These are phyloP conservation scores for Heteromeles arbutifolia DNA, from an alignment of 306 rosid species.

Conservation along the genomic window DNA sequence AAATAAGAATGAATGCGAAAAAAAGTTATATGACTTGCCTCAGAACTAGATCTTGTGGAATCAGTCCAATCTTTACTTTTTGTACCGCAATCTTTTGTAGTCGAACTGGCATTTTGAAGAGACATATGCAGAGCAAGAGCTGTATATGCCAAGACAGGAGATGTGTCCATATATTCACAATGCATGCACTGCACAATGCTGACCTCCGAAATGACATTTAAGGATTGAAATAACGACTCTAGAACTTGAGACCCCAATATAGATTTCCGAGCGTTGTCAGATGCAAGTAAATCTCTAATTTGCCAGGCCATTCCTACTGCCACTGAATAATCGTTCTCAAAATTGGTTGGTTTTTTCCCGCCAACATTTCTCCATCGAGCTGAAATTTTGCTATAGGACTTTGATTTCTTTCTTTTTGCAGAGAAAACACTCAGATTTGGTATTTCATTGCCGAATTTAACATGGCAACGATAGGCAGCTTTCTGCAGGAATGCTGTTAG, in stretches of 20 bases:
- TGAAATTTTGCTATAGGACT: constrained; percentile 42
- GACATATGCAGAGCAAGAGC: constrained; percentile 64
- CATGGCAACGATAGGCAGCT: constrained; percentile 73
- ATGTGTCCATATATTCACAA: constrained; percentile 47
- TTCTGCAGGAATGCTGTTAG: constrained; percentile 58
- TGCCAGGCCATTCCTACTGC: constrained; percentile 87
- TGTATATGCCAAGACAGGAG: constrained; percentile 68
- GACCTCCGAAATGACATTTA: constrained; percentile 65
- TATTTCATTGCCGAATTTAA: constrained; percentile 59
- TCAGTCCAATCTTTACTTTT: constrained; percentile 7
- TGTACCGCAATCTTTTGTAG: too few species aligned
- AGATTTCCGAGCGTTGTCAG: constrained; percentile 47
- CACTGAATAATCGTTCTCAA: constrained; percentile 73
- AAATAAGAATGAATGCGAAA: background rate
- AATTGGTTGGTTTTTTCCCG: constrained; percentile 36
- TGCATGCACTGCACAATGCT: constrained; percentile 59
- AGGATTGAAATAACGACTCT: constrained; percentile 44
- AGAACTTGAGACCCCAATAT: constrained; percentile 48
- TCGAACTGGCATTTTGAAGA: constrained; percentile 26
- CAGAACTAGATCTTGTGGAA: constrained; percentile 37
- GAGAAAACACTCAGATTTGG: constrained; percentile 38
- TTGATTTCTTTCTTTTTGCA: constrained; percentile 40
- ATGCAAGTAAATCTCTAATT: constrained; percentile 61
- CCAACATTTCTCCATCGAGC: constrained; percentile 37
- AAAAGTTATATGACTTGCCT: constrained; percentile 42